A percentile compares a stretch with the other conserved stretches of the same genome.
Evolutionary conservation across 257 asterid species (phyloP).

Genomic region (Leptodermis oblonga): DNA sequence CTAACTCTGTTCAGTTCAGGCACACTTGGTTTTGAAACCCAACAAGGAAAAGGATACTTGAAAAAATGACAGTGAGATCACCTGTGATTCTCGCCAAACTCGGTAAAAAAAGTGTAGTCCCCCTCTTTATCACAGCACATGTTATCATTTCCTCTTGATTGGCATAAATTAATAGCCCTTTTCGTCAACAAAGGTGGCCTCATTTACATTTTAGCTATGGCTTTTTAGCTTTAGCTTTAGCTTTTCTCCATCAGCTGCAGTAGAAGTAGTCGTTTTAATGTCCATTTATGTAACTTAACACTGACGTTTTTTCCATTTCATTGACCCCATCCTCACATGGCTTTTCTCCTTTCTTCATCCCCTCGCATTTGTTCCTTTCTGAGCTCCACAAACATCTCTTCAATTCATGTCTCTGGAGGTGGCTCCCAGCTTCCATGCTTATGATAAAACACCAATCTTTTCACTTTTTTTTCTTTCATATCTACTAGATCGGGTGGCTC

Average conservation of each 20-base stretch:
- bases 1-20: background rate
- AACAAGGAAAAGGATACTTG: constrained; percentile 10
- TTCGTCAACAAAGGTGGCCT: constrained; percentile 6
- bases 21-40: background rate
- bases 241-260: constrained; percentile 17
- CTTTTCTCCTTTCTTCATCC: constrained; percentile 2
- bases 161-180: constrained; percentile 1
- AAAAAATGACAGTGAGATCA: too few species aligned
- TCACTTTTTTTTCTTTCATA: background rate
- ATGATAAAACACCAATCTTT: constrained; percentile 1
- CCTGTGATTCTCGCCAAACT: too few species aligned
- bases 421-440: background rate
- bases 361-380: constrained; percentile 12
- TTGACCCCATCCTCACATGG: constrained; percentile 27
- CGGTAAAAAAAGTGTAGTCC: too few species aligned
- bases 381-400: background rate
- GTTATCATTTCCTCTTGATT: too few species aligned
- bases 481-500: too few species aligned
- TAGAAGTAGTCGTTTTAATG: background rate
- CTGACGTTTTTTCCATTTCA: constrained; percentile 2
- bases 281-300: constrained; percentile 11
- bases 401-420: constrained; percentile 2
- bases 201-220: background rate
- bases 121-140: too few species aligned
- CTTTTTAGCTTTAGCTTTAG: background rate